These are phyloP conservation scores for Aspergillus ostianus DNA, from an alignment of 495 filamentous ascomycete species.

Conservation along the genomic window DNA sequence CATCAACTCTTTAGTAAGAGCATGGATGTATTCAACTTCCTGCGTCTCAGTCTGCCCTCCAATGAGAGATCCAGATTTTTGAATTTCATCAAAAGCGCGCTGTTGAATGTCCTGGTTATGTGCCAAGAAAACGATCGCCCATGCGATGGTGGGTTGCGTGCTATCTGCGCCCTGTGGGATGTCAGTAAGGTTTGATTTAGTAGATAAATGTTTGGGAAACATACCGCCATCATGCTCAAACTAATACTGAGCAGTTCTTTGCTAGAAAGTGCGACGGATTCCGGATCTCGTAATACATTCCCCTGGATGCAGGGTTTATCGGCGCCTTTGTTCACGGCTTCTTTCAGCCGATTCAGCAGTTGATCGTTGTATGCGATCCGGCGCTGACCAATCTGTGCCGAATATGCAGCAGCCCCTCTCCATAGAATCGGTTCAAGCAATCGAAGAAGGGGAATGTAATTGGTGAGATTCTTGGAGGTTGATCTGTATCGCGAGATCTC, in stretches of 20 bases:
- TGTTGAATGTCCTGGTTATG: constrained; percentile 48
- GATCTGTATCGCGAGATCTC: constrained; percentile 45
- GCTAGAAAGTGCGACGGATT: constrained; percentile 38
- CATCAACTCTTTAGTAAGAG: constrained; percentile 49
- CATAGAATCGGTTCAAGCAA: constrained; percentile 39
- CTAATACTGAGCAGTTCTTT: constrained; percentile 47
- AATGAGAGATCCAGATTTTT: constrained; percentile 39
- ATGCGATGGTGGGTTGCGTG: constrained; percentile 35
- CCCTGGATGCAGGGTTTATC: constrained; percentile 53
- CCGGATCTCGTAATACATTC: constrained; percentile 47
- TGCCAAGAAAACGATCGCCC: constrained; percentile 41
- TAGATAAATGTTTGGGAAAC: too few relatives aligned
- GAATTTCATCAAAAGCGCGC: constrained; percentile 51
- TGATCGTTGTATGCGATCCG: background rate
- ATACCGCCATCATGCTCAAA: constrained; percentile 29
- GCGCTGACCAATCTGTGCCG: background rate
- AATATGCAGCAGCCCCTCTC: constrained; percentile 31
- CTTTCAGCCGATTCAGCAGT: background rate
- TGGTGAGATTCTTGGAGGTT: constrained; percentile 47
- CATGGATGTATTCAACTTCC: constrained; percentile 34
- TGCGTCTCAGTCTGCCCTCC: constrained; percentile 38
- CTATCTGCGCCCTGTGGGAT: background rate
- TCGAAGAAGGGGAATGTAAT: constrained; percentile 47
- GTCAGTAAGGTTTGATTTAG: too few relatives aligned
- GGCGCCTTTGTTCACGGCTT: constrained; percentile 35